Conservation (phyloP, 306 rosid genomes). For the Lablab purpureus region DNA sequence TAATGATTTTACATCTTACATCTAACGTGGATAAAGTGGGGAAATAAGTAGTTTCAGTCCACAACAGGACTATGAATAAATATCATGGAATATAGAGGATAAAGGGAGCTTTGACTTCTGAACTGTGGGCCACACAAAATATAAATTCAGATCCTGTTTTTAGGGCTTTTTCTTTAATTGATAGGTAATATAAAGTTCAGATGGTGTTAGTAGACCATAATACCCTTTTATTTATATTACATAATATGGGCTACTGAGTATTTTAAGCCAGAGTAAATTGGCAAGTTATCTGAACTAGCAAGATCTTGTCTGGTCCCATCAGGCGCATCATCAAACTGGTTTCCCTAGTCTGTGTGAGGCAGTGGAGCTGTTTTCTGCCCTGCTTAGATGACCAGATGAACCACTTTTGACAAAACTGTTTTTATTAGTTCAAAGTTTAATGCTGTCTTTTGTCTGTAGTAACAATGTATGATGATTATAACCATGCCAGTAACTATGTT, state of each 20-base stretch:
- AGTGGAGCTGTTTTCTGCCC: not conserved
- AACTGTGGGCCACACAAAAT: not conserved
- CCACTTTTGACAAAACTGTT: not conserved
- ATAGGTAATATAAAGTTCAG: not conserved
- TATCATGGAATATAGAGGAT: not conserved
- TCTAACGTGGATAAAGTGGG: not conserved
- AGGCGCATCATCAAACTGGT: not conserved
- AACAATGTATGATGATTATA: constrained; percentile 25
- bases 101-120: not conserved
- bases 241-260: not conserved
- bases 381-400: constrained; percentile 5
- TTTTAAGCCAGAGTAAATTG: not conserved
- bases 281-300: not conserved
- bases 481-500: constrained; percentile 23
- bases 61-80: not conserved
- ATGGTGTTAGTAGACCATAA: not conserved
- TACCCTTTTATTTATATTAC: constrained; percentile 7
- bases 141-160: constrained; percentile 2
- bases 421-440: constrained; percentile 19
- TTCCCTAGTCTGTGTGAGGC: not conserved
- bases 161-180: not conserved
- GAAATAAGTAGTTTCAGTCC: not conserved
- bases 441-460: not conserved
- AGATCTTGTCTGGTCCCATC: not conserved
- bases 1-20: not conserved